Conservation (phyloP, 2,329 filamentous ascomycete genomes). For the Teratosphaeria gauchensis region DNA sequence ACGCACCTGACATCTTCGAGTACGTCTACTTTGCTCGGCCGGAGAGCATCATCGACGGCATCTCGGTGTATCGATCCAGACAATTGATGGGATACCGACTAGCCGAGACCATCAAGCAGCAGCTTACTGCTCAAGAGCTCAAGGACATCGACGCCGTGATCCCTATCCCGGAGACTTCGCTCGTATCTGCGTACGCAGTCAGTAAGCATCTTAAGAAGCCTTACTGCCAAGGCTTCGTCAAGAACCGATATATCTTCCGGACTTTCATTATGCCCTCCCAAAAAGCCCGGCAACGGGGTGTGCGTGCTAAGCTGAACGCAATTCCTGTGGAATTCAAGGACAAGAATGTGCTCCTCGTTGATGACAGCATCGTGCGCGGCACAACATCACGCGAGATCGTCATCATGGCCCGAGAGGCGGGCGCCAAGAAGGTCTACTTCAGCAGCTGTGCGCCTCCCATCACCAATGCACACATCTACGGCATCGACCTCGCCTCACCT, state of each 20-base stretch:
- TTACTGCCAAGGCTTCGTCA: constrained; percentile 73
- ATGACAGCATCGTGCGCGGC: constrained; percentile 82
- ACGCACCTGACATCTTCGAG: constrained; percentile 80
- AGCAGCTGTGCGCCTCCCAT: constrained; percentile 74
- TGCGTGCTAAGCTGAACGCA: constrained; percentile 79
- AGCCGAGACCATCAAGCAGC: constrained; percentile 59
- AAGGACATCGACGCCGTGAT: constrained; percentile 76
- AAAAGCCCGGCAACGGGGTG: constrained; percentile 68
- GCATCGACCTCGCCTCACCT: constrained; percentile 64
- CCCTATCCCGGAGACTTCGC: constrained; percentile 74
- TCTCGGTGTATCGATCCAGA: constrained; percentile 73
- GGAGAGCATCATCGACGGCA: constrained; percentile 76
- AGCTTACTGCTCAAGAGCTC: constrained; percentile 59
- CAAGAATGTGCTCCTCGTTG: constrained; percentile 72
- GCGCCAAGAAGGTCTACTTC: constrained; percentile 73
- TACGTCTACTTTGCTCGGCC: constrained; percentile 81
- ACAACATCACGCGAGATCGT: constrained; percentile 74
- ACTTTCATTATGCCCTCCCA: constrained; percentile 86
- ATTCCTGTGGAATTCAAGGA: constrained; percentile 78
- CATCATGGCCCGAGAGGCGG: constrained; percentile 73
- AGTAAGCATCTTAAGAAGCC: constrained; percentile 68
- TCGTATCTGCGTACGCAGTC: constrained; percentile 67
- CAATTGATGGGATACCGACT: constrained; percentile 80
- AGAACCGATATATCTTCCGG: constrained; percentile 81
- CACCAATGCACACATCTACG: constrained; percentile 77